Evolutionary conservation across 345 rosid species (phyloP), one percentile per base, ranked within the genome.

Genomic region (Populus pruinosa): DNA sequence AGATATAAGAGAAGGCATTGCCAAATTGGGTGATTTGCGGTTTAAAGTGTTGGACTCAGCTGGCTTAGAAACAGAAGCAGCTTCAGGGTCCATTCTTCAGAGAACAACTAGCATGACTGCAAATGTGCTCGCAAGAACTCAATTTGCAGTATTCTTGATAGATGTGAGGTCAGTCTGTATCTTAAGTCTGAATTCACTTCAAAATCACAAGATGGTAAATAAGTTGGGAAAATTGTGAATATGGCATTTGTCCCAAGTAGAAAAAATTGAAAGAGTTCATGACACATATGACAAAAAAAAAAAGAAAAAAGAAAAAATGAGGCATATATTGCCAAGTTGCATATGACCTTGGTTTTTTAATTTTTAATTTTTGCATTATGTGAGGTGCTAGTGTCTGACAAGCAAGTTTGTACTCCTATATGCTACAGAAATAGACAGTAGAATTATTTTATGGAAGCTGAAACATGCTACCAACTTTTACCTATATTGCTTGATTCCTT

Each of bases 31-130:
- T 74, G 90, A 92, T 81, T 81, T 96, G 82, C 80, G 98, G 83
- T 93, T 96, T 55, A 90, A 73, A 67, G 99, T 93, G 7, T 80
- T 96, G 85, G 98, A 96, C 79, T 96, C 99, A 27, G 99, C 98
- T 80, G 99, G 99, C 70, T 86, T 96, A 43, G 99, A 96, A 87
- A 90, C 96, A 7, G 99, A 91, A 75, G 98, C 91, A 7, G 73
- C 94, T 77, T 89, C 97, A 0, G 97, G 96, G 67, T 91, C 98
- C 73, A 93, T 96, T 83, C 93, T 96, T 6, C 88, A 88, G 69
- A 88, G 98, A 84, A 96, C 99, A 5, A 87, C 98, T 5, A 72
- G 81, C 64, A 92, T 96, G 94, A 92, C 94, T 2, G 98, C 97
- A 20, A 96, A 86, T 66, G 91, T 93, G 67, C 87, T 96, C 9